Percentiles rank a stretch among this genome's conserved stretches.
Conservation (phyloP, 306 rosid genomes). For the Abrus pulchellus region DNA sequence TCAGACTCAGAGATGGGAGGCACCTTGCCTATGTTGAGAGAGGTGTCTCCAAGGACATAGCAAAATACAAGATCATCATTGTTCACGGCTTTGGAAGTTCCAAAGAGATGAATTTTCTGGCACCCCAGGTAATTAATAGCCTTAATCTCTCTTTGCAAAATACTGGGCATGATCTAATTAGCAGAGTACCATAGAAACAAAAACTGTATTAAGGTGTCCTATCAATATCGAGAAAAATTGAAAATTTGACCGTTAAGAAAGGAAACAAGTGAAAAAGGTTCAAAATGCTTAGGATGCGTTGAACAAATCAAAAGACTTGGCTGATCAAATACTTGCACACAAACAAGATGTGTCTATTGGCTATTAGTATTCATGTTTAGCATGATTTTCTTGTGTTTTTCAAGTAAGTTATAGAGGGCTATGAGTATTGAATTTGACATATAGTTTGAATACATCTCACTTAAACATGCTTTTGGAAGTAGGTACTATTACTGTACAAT, state of each 20-base stretch:
- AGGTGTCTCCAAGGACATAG: constrained; percentile 65
- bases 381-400: neutral
- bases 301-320: neutral
- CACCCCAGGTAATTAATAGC: constrained; percentile 49
- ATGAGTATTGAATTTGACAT: constrained; percentile 21
- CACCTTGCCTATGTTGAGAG: constrained; percentile 68
- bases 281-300: neutral
- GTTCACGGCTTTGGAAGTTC: constrained; percentile 77
- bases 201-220: neutral
- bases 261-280: constrained; percentile 2
- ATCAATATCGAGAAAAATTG: constrained; percentile 17
- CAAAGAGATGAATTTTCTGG: constrained; percentile 66
- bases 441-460: neutral
- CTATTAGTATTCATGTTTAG: neutral
- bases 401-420: constrained; percentile 19
- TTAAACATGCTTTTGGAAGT: constrained; percentile 3
- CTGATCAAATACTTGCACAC: neutral
- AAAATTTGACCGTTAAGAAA: neutral
- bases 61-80: constrained; percentile 63
- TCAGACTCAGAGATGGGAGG: constrained; percentile 76
- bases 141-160: constrained; percentile 12
- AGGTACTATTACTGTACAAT: neutral
- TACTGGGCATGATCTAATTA: neutral
- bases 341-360: constrained; percentile 12
- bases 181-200: constrained; percentile 7